Evolutionary conservation across 2,329 filamentous ascomycete species (phyloP).

Genomic region (Exserohilum turcica): DNA sequence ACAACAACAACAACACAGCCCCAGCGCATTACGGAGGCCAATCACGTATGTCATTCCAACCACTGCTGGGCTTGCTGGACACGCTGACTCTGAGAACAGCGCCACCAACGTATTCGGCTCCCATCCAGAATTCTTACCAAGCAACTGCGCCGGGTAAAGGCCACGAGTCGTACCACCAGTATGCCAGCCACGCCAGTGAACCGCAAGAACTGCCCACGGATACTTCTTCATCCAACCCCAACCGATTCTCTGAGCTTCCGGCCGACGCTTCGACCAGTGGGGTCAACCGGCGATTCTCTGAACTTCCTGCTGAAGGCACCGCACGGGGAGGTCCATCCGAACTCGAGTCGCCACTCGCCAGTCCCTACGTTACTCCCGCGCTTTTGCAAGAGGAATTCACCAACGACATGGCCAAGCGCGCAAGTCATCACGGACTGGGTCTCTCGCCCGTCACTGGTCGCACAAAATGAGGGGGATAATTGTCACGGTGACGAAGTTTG

Average conservation of each 20-base stretch:
- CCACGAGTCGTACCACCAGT: constrained; percentile 21
- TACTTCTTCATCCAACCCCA: constrained; percentile 2
- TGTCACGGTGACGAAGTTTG: background rate
- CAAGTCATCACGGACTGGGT: constrained; percentile 16
- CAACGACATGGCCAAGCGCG: constrained; percentile 14
- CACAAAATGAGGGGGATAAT: background rate
- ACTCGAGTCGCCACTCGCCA: constrained; percentile 27
- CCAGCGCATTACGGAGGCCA: constrained; percentile 22
- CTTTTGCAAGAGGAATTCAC: constrained; percentile 19
- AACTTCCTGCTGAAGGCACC: constrained; percentile 23
- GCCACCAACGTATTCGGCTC: constrained; percentile 33
- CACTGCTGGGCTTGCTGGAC: background rate
- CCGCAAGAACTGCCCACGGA: constrained; percentile 30
- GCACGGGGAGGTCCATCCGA: constrained; percentile 10
- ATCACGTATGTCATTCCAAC: constrained; percentile 24
- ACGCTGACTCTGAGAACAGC: constrained; percentile 23
- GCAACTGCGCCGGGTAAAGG: constrained; percentile 15
- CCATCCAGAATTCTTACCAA: constrained; percentile 24
- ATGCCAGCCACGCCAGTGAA: constrained; percentile 19
- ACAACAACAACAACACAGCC: constrained; percentile 2
- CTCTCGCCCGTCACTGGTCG: constrained; percentile 17
- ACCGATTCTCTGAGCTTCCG: constrained; percentile 33
- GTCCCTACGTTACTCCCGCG: constrained; percentile 25
- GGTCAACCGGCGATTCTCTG: constrained; percentile 23
- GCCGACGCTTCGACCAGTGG: constrained; percentile 15